phyloP scores from a whole-genome alignment of 2,329 filamentous ascomycete species.

The Diaporthe destruens region DNA sequence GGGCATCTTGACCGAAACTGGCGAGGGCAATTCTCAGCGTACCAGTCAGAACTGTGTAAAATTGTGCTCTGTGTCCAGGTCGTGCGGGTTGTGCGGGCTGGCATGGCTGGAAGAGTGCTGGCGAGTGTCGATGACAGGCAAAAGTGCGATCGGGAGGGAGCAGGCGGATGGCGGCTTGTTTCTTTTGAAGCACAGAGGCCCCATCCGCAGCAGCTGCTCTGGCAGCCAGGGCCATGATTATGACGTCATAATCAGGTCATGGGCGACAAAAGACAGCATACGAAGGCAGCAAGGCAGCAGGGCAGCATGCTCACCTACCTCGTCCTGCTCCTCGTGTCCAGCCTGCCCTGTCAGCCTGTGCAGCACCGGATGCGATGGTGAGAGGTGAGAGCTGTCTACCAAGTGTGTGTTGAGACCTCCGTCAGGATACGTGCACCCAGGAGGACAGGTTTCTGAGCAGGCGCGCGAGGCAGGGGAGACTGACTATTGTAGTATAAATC shows the following conservation, averaged over 20 bases:
- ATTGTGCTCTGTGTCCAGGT: background rate
- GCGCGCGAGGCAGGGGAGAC: no score
- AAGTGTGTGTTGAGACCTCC: no score
- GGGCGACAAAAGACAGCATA: background rate
- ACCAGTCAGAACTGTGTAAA: background rate
- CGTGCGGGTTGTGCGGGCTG: constrained; percentile 18
- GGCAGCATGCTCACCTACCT: background rate
- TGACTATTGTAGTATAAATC: background rate
- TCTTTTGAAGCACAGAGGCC: constrained; percentile 22
- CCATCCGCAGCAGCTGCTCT: background rate
- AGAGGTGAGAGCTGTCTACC: no score
- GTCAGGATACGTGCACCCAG: background rate
- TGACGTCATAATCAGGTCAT: constrained; percentile 31
- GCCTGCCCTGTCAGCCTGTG: background rate
- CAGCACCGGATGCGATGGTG: no score
- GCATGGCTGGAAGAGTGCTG: background rate
- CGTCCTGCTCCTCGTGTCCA: no score
- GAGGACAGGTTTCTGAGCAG: no score
- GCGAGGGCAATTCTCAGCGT: background rate
- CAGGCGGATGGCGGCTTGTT: background rate
- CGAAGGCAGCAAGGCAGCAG: background rate
- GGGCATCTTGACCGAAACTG: background rate
- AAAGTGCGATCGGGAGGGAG: constrained; percentile 15
- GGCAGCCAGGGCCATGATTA: background rate
- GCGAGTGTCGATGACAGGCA: constrained; percentile 23